Conservation (phyloP, 1,284 basidiomycete species). For the Neolentinus lepideus region DNA sequence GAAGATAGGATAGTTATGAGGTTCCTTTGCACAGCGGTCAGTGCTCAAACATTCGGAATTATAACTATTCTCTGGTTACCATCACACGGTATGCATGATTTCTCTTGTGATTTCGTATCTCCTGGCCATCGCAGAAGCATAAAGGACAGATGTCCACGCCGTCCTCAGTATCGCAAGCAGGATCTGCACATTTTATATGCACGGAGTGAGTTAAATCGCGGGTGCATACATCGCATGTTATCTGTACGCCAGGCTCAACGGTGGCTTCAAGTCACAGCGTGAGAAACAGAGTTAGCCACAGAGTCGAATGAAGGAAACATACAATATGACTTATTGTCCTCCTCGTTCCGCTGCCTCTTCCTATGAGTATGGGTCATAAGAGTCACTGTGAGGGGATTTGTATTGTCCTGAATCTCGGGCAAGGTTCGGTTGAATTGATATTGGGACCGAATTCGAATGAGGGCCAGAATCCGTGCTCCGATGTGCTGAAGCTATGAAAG, state of each 20-base stretch:
- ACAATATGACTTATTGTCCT: constrained; percentile 31
- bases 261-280: constrained; percentile 37
- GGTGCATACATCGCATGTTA: constrained; percentile 67
- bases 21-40: constrained; percentile 51
- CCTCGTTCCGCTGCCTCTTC: constrained; percentile 63
- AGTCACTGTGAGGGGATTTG: background rate
- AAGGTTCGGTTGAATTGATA: background rate
- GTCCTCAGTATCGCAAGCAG: constrained; percentile 64
- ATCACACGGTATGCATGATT: constrained; percentile 92
- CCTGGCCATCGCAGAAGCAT: constrained; percentile 91
- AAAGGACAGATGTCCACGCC: constrained; percentile 84
- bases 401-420: background rate
- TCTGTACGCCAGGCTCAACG: constrained; percentile 72
- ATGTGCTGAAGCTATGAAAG: background rate
- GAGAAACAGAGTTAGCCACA: background rate
- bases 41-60: background rate
- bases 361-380: constrained; percentile 72
- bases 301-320: background rate
- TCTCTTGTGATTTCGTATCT: constrained; percentile 82
- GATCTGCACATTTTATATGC: constrained; percentile 86
- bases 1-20: constrained; percentile 95
- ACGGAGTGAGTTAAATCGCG: constrained; percentile 84
- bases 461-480: too few species aligned
- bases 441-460: too few species aligned
- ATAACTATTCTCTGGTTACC: constrained; percentile 33